phyloP scores from a whole-genome alignment of 306 rosid genomes.

The Castanospermum australe region DNA sequence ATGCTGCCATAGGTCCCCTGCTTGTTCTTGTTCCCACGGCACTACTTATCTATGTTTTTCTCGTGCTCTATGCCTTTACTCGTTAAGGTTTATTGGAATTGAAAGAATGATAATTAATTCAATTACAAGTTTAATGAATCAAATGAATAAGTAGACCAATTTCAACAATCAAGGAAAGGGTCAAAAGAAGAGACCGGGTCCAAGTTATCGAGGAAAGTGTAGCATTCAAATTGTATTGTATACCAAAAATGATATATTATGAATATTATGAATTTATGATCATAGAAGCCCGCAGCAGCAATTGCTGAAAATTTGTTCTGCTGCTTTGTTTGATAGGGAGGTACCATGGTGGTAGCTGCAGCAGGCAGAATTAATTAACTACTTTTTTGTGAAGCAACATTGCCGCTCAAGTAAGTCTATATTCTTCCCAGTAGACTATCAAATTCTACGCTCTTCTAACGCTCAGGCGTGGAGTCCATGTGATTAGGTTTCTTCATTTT shows the following conservation, averaged over 20 bases:
- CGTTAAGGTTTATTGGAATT: slow-evolving; percentile 35
- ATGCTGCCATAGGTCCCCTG: slow-evolving; percentile 66
- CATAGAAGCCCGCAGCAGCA: neutral
- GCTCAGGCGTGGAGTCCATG: slow-evolving; percentile 23
- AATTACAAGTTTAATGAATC: neutral
- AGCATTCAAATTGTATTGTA: neutral
- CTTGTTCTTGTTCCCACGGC: slow-evolving; percentile 78
- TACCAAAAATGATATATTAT: neutral
- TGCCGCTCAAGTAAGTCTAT: slow-evolving; percentile 29
- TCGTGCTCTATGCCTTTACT: slow-evolving; percentile 67
- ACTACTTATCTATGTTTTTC: slow-evolving; percentile 56
- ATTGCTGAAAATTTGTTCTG: neutral
- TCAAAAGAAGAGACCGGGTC: neutral
- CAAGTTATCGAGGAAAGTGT: neutral
- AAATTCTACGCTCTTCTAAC: neutral
- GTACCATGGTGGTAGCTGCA: neutral
- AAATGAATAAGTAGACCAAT: neutral
- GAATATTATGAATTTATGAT: neutral
- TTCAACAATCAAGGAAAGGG: neutral
- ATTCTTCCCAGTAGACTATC: neutral
- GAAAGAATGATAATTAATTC: neutral
- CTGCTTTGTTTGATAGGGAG: neutral
- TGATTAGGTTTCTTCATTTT: slow-evolving; percentile 25
- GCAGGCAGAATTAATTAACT: neutral
- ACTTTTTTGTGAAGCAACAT: neutral